Evolutionary conservation across 208 protist genomes (phyloP).

Genomic region (Angomonas ambiguus): DNA sequence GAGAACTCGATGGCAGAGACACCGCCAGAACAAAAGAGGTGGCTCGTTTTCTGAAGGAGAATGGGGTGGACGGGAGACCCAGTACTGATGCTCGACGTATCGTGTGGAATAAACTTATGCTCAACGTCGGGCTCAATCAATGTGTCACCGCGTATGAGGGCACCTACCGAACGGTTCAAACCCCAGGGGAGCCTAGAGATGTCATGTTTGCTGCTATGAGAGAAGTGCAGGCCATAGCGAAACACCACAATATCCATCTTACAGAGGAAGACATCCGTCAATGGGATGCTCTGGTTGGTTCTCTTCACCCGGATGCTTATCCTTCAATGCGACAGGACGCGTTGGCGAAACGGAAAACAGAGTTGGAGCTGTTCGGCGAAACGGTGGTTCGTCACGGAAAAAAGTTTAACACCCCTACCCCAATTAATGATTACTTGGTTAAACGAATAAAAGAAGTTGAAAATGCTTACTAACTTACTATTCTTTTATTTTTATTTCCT

Average conservation of each 20-base stretch:
- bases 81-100: slow-evolving; percentile 5
- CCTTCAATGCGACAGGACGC: slow-evolving; percentile 21
- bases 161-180: slow-evolving; percentile 13
- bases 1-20: slow-evolving; percentile 13
- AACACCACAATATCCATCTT: slow-evolving; percentile 11
- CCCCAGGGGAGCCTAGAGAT: background rate
- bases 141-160: slow-evolving; percentile 6
- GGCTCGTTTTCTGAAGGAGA: background rate
- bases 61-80: slow-evolving; percentile 10
- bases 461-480: background rate
- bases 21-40: slow-evolving; percentile 5
- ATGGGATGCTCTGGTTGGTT: slow-evolving; percentile 10
- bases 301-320: slow-evolving; percentile 11
- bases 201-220: slow-evolving; percentile 19
- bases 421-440: slow-evolving; percentile 6
- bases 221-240: slow-evolving; percentile 15
- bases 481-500: background rate
- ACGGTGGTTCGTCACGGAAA: slow-evolving; percentile 20
- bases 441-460: background rate
- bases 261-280: slow-evolving; percentile 16
- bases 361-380: slow-evolving; percentile 18
- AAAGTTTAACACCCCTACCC: slow-evolving; percentile 11
- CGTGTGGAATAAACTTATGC: slow-evolving; percentile 19
- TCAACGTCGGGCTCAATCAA: slow-evolving; percentile 21
- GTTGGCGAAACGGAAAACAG: slow-evolving; percentile 12